phyloP scores from a whole-genome alignment of 1,284 basidiomycete species.

The Cryptococcus hybrid region DNA sequence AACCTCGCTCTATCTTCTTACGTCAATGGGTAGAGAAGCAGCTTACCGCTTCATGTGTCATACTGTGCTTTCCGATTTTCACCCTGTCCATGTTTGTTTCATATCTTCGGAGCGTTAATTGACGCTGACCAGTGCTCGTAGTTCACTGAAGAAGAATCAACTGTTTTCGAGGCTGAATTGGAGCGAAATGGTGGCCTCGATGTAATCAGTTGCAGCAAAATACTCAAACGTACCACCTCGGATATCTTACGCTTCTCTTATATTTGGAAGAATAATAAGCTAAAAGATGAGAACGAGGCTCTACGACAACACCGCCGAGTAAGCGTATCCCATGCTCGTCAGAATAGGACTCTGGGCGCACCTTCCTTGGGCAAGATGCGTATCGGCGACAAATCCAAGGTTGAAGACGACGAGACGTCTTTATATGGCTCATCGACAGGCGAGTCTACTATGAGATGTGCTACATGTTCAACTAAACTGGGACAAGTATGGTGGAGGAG shows the following conservation, averaged over 20 bases:
- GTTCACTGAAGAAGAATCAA: conserved; percentile 38
- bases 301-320: too few species aligned
- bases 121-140: conserved; percentile 6
- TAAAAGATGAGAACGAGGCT: conserved; percentile 46
- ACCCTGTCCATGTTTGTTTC: conserved; percentile 31
- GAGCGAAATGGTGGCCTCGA: conserved; percentile 46
- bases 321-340: too few species aligned
- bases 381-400: too few species aligned
- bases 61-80: conserved; percentile 29
- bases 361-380: too few species aligned
- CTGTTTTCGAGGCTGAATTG: conserved; percentile 38
- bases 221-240: conserved; percentile 35
- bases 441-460: conserved; percentile 54
- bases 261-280: conserved; percentile 49
- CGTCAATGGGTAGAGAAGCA: conserved; percentile 24
- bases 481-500: conserved; percentile 81
- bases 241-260: conserved; percentile 49
- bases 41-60: conserved; percentile 28
- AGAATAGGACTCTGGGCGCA: too few species aligned
- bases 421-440: conserved; percentile 16
- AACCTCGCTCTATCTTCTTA: conserved; percentile 26
- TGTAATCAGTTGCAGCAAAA: conserved; percentile 38
- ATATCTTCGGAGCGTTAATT: not conserved
- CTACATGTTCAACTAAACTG: conserved; percentile 72
- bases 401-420: too few species aligned